Evolutionary conservation across 345 rosid species (phyloP), one percentile per base, ranked within the genome.

Genomic region (Aegle marmelos): DNA sequence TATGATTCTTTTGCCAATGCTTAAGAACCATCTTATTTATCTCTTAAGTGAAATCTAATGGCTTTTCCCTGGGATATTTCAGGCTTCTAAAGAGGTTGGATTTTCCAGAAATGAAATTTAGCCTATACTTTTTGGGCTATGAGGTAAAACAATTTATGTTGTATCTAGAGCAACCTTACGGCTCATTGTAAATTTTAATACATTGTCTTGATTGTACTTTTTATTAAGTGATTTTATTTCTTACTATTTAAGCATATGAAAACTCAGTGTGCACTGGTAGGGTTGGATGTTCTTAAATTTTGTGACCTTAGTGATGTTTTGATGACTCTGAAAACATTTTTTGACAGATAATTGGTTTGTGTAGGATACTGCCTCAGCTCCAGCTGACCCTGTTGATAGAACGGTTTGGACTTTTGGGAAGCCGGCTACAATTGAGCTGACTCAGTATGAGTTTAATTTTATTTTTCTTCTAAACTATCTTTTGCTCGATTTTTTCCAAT

Each of bases 1-100:
- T 53, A 54, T 9, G 39, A 16, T 53, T 70, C 33, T 9, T 24
- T 53, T 53, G 41, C 5, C 25, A 27, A 27, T 48, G 36, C 19
- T 39, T 39, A 36, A 45, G 50, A 13, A 14, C 17, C 50, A 45
- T 13, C 50, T 45, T 45, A 11, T 45, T 58, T 48, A n/a, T 6
- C n/a, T 61, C 34, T 7, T 33, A 31, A 3, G 8, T 58, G 37
- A 37, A 10, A 24, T 14, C 59, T 24, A 13, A 62, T 27, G n/a
- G 14, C 59, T 14, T 37, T 37, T 30, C 22, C 36, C 10, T 53
- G 68, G 74, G 50, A 59, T 78, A 64, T 64, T 86, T 74, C 82
- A 93, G 97, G 87, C 79, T 95, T 83, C 90, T 95, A 21, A 95
- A 93, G 94, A 89, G 97, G 84, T 76, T 95, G 76, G 97, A 93